Base-by-base conservation (phyloP, 192 early-diverging fungal genomes). In the Endogone sp. region DNA sequence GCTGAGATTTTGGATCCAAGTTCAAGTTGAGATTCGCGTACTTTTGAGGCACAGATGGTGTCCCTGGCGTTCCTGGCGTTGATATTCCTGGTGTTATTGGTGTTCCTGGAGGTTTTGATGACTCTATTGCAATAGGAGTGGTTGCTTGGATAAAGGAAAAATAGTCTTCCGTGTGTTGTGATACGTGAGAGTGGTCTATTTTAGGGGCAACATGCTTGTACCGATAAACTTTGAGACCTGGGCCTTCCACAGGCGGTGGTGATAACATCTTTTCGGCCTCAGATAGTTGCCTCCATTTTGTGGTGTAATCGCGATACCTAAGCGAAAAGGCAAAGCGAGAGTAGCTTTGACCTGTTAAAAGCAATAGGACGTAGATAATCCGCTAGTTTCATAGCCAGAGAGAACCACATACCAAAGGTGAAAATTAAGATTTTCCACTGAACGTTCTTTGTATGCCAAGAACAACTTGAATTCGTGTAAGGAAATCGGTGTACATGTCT, bases 351-450 rank as follows among this genome's bases (percentile, higher is more conserved):
- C n/a, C n/a, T n/a, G n/a, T n/a, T n/a, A n/a, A n/a, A n/a, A n/a
- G n/a, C n/a, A n/a, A n/a, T n/a, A n/a, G n/a, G n/a, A n/a, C n/a
- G n/a, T n/a, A n/a, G n/a, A n/a, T n/a, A n/a, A n/a, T n/a, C n/a
- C n/a, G n/a, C n/a, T n/a, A n/a, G n/a, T n/a, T n/a, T n/a, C n/a
- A n/a, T n/a, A n/a, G n/a, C n/a, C n/a, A n/a, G n/a, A n/a, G n/a
- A n/a, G n/a, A n/a, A n/a, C n/a, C n/a, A n/a, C n/a, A 49, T 49
- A 49, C 59, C 59, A 75, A 37, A 62, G 64, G 32, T 75, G 64
- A 62, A 75, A 75, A 4, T 69, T 62, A 10, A 75, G 31, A 25
- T 75, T 75, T 56, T 75, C 73, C 9, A 64, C 55, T 4, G 73
- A 65, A 62, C 69, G 73, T 21, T 75, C 73, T 55, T 65, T 69